phyloP scores from a whole-genome alignment of 345 rosid species.

The Eucalyptus urophylla region DNA sequence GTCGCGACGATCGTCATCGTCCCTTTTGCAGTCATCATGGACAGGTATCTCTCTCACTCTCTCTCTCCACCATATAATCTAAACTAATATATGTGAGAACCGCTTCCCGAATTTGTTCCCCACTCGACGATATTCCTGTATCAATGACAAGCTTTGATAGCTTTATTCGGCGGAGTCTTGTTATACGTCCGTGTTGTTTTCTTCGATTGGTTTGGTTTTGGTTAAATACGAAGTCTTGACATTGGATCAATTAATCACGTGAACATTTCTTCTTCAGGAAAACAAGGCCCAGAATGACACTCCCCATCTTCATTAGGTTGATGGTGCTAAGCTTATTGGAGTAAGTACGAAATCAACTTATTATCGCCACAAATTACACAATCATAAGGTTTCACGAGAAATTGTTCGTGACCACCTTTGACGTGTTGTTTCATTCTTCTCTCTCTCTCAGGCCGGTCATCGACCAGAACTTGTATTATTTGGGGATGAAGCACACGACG shows the following conservation, averaged over 20 bases:
- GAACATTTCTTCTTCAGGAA: not conserved
- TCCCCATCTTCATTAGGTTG: slow-evolving; percentile 50
- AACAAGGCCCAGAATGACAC: slow-evolving; percentile 55
- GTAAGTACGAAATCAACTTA: slow-evolving; percentile 16
- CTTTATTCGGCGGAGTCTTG: not conserved
- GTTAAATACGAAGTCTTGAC: not conserved
- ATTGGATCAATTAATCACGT: not conserved
- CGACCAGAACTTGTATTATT: slow-evolving; percentile 76
- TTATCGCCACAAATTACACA: not conserved
- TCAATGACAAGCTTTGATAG: not conserved
- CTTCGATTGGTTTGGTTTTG: not conserved
- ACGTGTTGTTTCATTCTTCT: not conserved
- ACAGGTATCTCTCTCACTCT: slow-evolving; percentile 17
- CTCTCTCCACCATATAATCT: not conserved
- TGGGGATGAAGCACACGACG: slow-evolving; percentile 82
- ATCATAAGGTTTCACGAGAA: not conserved
- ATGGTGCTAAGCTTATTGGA: slow-evolving; percentile 55
- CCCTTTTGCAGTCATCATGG: slow-evolving; percentile 64
- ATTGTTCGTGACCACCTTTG: not conserved
- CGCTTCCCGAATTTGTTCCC: not conserved
- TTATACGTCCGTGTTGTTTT: not conserved
- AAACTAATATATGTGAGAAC: not conserved
- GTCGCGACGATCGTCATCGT: slow-evolving; percentile 65
- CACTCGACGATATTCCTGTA: not conserved
- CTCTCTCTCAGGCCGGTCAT: slow-evolving; percentile 61